Evolutionary conservation across 2,329 filamentous ascomycete species (phyloP), one percentile per base, ranked within the genome.

Genomic region (Paecilomyces formosus): DNA sequence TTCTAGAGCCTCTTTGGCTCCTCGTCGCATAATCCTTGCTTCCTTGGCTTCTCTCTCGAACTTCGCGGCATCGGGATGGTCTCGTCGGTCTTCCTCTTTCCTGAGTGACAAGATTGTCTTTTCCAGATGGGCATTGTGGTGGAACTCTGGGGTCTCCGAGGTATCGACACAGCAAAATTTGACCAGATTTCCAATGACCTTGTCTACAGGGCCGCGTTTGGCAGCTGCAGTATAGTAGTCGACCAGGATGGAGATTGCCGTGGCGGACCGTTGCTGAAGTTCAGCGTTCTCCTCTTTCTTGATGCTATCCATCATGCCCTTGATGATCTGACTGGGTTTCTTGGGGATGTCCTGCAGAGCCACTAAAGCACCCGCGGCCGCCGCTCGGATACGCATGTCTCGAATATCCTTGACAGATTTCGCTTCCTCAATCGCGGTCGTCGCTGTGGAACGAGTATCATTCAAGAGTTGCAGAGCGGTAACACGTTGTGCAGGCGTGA

Each of bases 131-230:
- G 88, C 89, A 68, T 97, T 94, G 28, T 89, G 87, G 3, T 88
- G 85, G 71, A 97, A 97, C 68, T 97, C 94, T 0, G 94, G 94
- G 0, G 95, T 99, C 73, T 99, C 95, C 0, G 94, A 93, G 1
- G 95, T 96, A 71, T 99, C 94, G 68, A 97, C 91, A 69, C 94
- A 99, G 63, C 92, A 96, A 75, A 97, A 99, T 70, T 97, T 97
- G 76, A 96, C 90, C 56, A 99, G 76, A 69, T 99, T 99, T 53
- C 90, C 87, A 28, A 97, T 92, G 13, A 99, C 89, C 77, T 99
- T 99, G 72, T 97, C 92, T 15, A 94, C 92, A 12, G 95, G 91
- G 15, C 88, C 91, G 58, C 87, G 84, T 61, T 93, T 89, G 45
- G 90, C 88, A 57, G 86, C 85, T 50, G 86, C 84, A 3, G 91